phyloP scores from a whole-genome alignment of 108 stramenopile species.

The Seminavis robusta region DNA sequence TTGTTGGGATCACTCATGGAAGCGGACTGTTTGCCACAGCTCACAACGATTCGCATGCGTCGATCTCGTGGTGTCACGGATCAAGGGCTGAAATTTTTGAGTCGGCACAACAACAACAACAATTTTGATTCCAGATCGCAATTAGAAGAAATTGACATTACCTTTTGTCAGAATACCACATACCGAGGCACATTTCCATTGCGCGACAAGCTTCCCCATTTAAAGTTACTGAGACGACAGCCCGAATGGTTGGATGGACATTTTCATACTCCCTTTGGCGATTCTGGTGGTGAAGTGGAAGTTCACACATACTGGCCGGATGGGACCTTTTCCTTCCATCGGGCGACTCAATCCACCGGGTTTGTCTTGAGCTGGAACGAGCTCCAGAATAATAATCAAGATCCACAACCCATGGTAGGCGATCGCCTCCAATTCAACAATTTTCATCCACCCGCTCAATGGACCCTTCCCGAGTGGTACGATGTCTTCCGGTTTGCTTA shows the following conservation, averaged over 20 bases:
- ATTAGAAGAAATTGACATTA: constrained; percentile 18
- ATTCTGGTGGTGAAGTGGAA: constrained; percentile 5
- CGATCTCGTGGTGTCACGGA: constrained; percentile 11
- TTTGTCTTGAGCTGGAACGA: constrained; percentile 24
- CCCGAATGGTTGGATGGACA: constrained; percentile 38
- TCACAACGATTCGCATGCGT: constrained; percentile 5
- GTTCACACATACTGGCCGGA: constrained; percentile 32
- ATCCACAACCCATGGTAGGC: constrained; percentile 18
- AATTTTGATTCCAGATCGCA: neutral
- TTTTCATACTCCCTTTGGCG: constrained; percentile 30
- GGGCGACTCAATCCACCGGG: constrained; percentile 18
- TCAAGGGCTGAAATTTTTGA: neutral
- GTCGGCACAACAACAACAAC: neutral
- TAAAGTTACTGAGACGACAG: constrained; percentile 26
- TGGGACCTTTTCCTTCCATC: constrained; percentile 26
- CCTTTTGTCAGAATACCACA: constrained; percentile 22
- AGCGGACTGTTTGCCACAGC: too few species aligned
- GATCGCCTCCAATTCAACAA: constrained; percentile 30
- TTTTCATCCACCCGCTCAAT: constrained; percentile 14
- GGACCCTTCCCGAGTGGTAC: constrained; percentile 30
- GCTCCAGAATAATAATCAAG: neutral
- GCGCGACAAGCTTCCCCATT: constrained; percentile 2
- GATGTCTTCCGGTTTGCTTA: constrained; percentile 21
- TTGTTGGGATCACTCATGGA: too few species aligned
- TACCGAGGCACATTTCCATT: constrained; percentile 15